Conservation (phyloP, 495 filamentous ascomycete species). For the Tetracladium marchalianum region DNA sequence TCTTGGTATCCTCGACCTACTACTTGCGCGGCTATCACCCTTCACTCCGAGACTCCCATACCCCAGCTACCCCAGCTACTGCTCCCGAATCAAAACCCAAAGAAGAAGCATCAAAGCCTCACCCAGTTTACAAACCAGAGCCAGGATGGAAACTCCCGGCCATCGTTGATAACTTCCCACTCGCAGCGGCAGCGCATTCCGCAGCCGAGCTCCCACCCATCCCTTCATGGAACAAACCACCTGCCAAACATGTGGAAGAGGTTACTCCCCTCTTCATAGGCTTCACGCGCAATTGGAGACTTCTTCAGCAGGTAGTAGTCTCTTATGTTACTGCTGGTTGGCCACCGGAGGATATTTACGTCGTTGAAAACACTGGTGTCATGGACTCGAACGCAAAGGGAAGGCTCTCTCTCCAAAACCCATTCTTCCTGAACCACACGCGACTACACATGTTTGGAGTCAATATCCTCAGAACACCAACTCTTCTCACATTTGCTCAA, state of each 20-base stretch:
- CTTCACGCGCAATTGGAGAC: slow-evolving; percentile 49
- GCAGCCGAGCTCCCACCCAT: slow-evolving; percentile 28
- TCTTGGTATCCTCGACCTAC: too few species aligned
- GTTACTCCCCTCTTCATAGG: slow-evolving; percentile 48
- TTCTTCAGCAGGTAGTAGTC: slow-evolving; percentile 49
- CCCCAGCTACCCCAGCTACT: too few species aligned
- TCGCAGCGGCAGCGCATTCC: slow-evolving; percentile 10
- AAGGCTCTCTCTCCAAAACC: slow-evolving; percentile 45
- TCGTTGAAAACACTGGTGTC: slow-evolving; percentile 54
- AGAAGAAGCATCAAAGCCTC: too few species aligned
- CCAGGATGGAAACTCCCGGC: neutral
- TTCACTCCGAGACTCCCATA: too few species aligned
- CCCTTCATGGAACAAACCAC: slow-evolving; percentile 31
- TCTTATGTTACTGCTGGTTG: slow-evolving; percentile 52
- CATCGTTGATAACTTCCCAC: slow-evolving; percentile 18
- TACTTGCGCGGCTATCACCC: too few species aligned
- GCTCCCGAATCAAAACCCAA: too few species aligned
- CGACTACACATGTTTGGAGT: slow-evolving; percentile 42
- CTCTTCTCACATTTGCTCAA: slow-evolving; percentile 50
- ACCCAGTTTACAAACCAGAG: slow-evolving; percentile 7
- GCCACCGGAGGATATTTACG: slow-evolving; percentile 49
- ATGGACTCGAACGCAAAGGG: slow-evolving; percentile 44
- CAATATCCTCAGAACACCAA: slow-evolving; percentile 46
- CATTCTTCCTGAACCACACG: slow-evolving; percentile 51
- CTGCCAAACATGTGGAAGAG: slow-evolving; percentile 24